These are phyloP conservation scores for Macaranga tanarius DNA, from an alignment of 441 rosid genomes.

Conservation along the genomic window DNA sequence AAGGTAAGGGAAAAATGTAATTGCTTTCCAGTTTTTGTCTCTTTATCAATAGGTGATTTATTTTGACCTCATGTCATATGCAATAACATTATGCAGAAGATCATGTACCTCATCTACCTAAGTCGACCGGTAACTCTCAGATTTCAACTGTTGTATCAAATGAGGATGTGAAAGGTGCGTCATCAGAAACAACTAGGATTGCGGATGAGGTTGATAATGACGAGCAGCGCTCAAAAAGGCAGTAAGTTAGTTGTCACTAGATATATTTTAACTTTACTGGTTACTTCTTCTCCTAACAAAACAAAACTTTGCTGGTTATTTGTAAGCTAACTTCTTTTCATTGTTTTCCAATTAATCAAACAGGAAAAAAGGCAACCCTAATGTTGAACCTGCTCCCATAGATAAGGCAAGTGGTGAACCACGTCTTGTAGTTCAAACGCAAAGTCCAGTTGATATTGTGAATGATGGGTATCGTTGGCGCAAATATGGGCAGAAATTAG, in stretches of 20 bases:
- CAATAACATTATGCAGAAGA: conserved; percentile 42
- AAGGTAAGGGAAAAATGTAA: conserved; percentile 45
- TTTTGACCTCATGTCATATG: conserved; percentile 35
- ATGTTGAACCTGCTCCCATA: conserved; percentile 36
- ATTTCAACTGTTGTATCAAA: conserved; percentile 35
- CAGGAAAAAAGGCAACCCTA: conserved; percentile 62
- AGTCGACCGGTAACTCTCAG: conserved; percentile 37
- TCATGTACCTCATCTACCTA: conserved; percentile 37
- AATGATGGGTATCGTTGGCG: conserved; percentile 99
- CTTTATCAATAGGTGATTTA: conserved; percentile 12
- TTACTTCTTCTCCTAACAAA: background rate
- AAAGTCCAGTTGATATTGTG: conserved; percentile 72
- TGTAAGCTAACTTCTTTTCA: conserved; percentile 20
- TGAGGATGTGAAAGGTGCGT: conserved; percentile 42
- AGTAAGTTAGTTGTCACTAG: conserved; percentile 37
- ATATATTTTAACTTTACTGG: background rate
- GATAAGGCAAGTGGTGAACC: conserved; percentile 56
- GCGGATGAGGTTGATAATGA: conserved; percentile 43
- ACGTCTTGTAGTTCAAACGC: conserved; percentile 63
- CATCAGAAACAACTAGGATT: conserved; percentile 46
- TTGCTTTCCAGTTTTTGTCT: conserved; percentile 8
- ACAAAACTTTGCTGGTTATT: background rate
- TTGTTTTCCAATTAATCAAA: conserved; percentile 19
- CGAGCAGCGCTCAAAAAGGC: conserved; percentile 57
- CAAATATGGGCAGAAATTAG: conserved; percentile 95